A percentile compares a stretch with the other conserved stretches of the same genome.
phyloP scores from a whole-genome alignment of 2,329 filamentous ascomycete genomes.

The Penicillium hesseltinei region DNA sequence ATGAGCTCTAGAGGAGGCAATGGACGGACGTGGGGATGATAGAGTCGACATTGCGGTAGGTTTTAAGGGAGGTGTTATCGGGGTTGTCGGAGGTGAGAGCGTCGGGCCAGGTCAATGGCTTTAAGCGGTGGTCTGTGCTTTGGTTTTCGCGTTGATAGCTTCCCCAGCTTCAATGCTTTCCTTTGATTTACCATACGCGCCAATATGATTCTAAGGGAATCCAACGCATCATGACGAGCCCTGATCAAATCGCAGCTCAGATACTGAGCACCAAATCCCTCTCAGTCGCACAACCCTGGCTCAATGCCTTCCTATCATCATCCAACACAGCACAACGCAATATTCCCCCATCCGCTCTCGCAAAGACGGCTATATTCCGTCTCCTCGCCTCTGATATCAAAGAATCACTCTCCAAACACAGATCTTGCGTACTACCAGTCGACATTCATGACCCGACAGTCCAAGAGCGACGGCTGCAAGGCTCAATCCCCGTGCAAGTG shows the following conservation, averaged over 20 bases:
- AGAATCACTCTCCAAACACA: conserved; percentile 53
- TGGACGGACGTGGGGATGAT: conserved; percentile 59
- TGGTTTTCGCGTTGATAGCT: conserved; percentile 11
- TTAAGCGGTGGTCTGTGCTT: conserved; percentile 32
- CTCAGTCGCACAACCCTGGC: conserved; percentile 59
- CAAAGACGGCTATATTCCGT: conserved; percentile 77
- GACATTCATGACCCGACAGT: conserved; percentile 55
- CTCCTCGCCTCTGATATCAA: conserved; percentile 77
- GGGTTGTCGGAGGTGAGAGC: conserved; percentile 7
- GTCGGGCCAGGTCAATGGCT: conserved; percentile 13
- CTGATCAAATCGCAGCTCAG: conserved; percentile 50
- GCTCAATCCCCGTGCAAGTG: conserved; percentile 73
- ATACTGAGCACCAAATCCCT: conserved; percentile 56
- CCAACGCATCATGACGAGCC: conserved; percentile 26
- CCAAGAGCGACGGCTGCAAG: conserved; percentile 57
- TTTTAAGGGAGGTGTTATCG: background rate
- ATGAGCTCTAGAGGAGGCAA: conserved; percentile 55
- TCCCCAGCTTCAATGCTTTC: conserved; percentile 10
- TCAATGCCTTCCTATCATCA: conserved; percentile 60
- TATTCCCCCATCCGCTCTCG: conserved; percentile 66
- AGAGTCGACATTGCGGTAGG: conserved; percentile 54
- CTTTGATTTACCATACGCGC: background rate
- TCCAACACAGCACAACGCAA: conserved; percentile 51
- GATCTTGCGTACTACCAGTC: conserved; percentile 52
- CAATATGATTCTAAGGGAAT: background rate